phyloP scores from a whole-genome alignment of 1,139 yeast species.

The Debaryomyces robertsiae region DNA sequence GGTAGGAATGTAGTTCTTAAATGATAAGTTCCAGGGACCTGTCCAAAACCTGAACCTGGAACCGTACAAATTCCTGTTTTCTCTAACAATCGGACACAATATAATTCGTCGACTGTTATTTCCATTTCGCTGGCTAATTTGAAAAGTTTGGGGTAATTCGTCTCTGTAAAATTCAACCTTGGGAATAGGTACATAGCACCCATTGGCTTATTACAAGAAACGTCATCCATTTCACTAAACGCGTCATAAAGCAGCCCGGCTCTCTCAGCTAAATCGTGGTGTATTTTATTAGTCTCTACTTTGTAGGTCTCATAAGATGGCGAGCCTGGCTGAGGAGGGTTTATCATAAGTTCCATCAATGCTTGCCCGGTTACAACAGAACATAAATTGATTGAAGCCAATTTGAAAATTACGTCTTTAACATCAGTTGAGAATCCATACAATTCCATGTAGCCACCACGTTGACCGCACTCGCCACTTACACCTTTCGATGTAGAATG shows the following conservation, averaged over 20 bases:
- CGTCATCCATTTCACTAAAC: conserved; percentile 75
- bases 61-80: conserved; percentile 96
- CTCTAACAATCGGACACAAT: conserved; percentile 80
- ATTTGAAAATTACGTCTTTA: conserved; percentile 69
- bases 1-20: conserved; percentile 95
- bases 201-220: conserved; percentile 82
- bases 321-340: conserved; percentile 82
- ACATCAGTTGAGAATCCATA: conserved; percentile 77
- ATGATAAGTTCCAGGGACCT: conserved; percentile 83
- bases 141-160: conserved; percentile 52
- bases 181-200: conserved; percentile 99
- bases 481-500: conserved; percentile 97
- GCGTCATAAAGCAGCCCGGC: conserved; percentile 68
- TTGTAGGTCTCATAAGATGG: conserved; percentile 70
- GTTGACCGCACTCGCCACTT: conserved; percentile 97
- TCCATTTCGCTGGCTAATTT: conserved; percentile 58
- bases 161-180: conserved; percentile 58
- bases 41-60: conserved; percentile 98
- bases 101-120: conserved; percentile 77
- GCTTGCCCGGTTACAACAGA: conserved; percentile 96
- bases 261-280: conserved; percentile 61
- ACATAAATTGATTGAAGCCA: conserved; percentile 88
- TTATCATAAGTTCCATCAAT: conserved; percentile 85
- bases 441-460: conserved; percentile 98
- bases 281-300: conserved; percentile 62